Conservation (phyloP, 345 rosid species). For the Murraya koenigii region DNA sequence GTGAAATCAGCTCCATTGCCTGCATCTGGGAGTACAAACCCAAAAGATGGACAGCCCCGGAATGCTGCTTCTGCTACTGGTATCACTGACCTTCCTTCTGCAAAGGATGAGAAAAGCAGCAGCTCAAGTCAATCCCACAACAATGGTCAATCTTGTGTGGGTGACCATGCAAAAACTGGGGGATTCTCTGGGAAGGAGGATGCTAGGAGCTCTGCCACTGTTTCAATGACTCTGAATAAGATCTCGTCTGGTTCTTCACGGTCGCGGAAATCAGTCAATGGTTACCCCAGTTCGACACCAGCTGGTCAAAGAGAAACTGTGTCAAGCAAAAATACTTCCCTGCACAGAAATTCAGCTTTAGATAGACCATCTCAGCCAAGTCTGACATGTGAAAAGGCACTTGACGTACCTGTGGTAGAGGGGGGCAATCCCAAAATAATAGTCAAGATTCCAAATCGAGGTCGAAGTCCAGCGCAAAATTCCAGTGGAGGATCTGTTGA, state of each 20-base stretch:
- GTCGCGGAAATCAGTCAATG: conserved; percentile 55
- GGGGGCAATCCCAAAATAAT: conserved; percentile 62
- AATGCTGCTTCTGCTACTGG: conserved; percentile 32
- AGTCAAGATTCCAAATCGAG: conserved; percentile 71
- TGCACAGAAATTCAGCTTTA: conserved; percentile 43
- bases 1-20: conserved; percentile 49
- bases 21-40: conserved; percentile 34
- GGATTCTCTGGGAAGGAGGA: conserved; percentile 63
- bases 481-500: conserved; percentile 70
- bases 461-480: conserved; percentile 70
- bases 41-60: conserved; percentile 56
- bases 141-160: conserved; percentile 68
- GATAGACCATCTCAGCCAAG: conserved; percentile 57
- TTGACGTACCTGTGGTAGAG: conserved; percentile 49
- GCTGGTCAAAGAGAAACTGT: conserved; percentile 53
- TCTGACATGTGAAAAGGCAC: conserved; percentile 48
- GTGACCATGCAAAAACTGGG: conserved; percentile 61
- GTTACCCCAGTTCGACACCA: conserved; percentile 37
- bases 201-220: conserved; percentile 56
- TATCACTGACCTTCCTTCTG: conserved; percentile 40
- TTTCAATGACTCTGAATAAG: conserved; percentile 45
- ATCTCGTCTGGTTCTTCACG: conserved; percentile 46
- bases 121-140: conserved; percentile 83
- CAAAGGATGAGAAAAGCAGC: conserved; percentile 74
- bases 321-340: conserved; percentile 42